Percentiles rank a stretch among this genome's conserved stretches.
Evolutionary conservation across 106 monocot species (phyloP).

Genomic region (Alisma plantagoaquatica): DNA sequence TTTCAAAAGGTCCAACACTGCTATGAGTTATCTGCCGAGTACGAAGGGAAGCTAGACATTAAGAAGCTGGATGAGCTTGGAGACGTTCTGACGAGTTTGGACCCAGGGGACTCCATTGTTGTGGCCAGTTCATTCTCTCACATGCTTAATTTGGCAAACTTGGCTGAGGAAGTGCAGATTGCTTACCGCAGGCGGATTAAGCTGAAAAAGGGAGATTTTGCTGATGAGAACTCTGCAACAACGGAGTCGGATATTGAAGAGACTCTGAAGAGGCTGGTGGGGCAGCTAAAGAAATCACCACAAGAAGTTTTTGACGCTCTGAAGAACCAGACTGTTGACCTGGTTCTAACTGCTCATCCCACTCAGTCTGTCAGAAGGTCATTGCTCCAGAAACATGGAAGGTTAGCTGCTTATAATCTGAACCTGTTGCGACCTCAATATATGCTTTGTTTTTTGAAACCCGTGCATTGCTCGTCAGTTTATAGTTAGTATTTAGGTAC

Average conservation of each 20-base stretch:
- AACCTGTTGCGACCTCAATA: no score
- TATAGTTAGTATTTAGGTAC: no score
- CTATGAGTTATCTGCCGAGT: constrained; percentile 58
- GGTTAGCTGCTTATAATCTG: constrained; percentile 35
- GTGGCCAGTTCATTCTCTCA: constrained; percentile 83
- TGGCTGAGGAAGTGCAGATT: constrained; percentile 98
- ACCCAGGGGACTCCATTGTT: constrained; percentile 68
- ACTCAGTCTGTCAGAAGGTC: constrained; percentile 80
- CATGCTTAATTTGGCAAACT: constrained; percentile 91
- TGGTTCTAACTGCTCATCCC: constrained; percentile 87
- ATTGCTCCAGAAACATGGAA: constrained; percentile 79
- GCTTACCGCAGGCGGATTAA: constrained; percentile 66
- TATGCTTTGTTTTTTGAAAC: no score
- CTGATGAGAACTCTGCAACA: constrained; percentile 58
- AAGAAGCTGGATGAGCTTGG: constrained; percentile 67
- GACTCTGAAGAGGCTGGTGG: constrained; percentile 64
- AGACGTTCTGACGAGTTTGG: constrained; percentile 55
- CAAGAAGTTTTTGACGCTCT: constrained; percentile 75
- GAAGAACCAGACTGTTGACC: constrained; percentile 77
- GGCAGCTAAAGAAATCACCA: constrained; percentile 52
- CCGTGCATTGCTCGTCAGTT: no score
- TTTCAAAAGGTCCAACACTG: constrained; percentile 77
- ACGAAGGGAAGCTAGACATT: constrained; percentile 37
- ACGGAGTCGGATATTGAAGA: constrained; percentile 54
- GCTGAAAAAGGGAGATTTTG: constrained; percentile 75